phyloP scores from a whole-genome alignment of 1,139 yeast genomes.

The Sugiyamaella pinicola region DNA sequence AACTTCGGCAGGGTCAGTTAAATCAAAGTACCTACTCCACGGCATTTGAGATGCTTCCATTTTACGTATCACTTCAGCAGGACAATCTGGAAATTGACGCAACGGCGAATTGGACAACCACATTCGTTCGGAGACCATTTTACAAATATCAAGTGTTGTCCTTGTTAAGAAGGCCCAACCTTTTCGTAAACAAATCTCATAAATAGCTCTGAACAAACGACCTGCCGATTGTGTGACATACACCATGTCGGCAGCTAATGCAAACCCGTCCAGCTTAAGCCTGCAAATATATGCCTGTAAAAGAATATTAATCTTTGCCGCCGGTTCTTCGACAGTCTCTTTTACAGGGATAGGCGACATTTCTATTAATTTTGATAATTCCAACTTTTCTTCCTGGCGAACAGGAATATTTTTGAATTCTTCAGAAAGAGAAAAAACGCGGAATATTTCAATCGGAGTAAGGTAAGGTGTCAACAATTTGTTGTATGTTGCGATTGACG shows the following conservation, averaged over 20 bases:
- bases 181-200: constrained; percentile 71
- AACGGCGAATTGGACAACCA: constrained; percentile 89
- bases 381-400: constrained; percentile 84
- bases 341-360: constrained; percentile 85
- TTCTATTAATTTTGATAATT: constrained; percentile 67
- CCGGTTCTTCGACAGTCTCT: constrained; percentile 69
- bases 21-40: constrained; percentile 73
- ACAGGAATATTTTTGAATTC: constrained; percentile 86
- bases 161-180: constrained; percentile 73
- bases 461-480: constrained; percentile 63
- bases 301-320: constrained; percentile 77
- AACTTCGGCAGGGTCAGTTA: constrained; percentile 67
- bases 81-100: constrained; percentile 73
- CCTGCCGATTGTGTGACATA: constrained; percentile 94
- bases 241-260: constrained; percentile 89
- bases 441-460: constrained; percentile 71
- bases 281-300: constrained; percentile 84
- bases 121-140: constrained; percentile 76
- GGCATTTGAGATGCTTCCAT: constrained; percentile 84
- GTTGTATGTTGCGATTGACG: constrained; percentile 66
- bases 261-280: constrained; percentile 79
- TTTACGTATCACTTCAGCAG: constrained; percentile 66
- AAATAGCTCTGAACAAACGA: constrained; percentile 80
- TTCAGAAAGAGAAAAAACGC: constrained; percentile 76
- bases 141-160: constrained; percentile 63